phyloP scores from a whole-genome alignment of 139 green algal genomes.

The Micromonas pusilla region DNA sequence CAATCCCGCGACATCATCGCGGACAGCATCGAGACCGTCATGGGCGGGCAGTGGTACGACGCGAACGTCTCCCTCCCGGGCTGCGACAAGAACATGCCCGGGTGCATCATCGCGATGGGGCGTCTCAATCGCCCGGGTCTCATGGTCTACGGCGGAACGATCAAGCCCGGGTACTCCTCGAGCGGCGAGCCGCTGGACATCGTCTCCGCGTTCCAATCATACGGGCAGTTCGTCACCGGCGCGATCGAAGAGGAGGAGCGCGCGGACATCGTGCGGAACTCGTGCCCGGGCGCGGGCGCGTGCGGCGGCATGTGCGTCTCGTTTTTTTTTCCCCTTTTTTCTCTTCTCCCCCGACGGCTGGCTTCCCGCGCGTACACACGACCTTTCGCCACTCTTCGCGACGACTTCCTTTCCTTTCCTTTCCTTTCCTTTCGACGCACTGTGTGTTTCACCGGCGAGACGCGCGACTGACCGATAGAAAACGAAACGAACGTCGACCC shows the following conservation, averaged over 20 bases:
- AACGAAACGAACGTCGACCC: no score
- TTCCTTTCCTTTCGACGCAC: no score
- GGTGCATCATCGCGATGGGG: conserved; percentile 91
- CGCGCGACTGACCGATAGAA: no score
- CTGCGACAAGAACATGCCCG: conserved; percentile 99
- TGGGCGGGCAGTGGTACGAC: conserved; percentile 92
- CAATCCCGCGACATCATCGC: conserved; percentile 82
- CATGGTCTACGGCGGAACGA: conserved; percentile 99
- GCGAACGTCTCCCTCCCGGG: conserved; percentile 81
- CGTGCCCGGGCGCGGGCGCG: conserved; percentile 81
- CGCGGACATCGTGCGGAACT: conserved; percentile 78
- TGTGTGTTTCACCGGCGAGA: no score
- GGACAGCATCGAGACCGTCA: conserved; percentile 95
- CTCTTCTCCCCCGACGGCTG: no score
- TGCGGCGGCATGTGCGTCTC: conserved; percentile 59
- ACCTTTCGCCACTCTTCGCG: no score
- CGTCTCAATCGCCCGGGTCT: conserved; percentile 87
- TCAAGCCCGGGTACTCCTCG: conserved; percentile 66
- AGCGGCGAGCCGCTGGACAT: conserved; percentile 77
- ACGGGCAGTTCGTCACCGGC: conserved; percentile 65
- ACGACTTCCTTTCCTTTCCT: no score
- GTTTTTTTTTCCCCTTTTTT: no score
- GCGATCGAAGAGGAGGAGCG: conserved; percentile 78
- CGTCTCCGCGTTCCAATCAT: conserved; percentile 93
- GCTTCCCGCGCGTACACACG: no score